Evolutionary conservation across 176 grass and related monocot species (phyloP).

Genomic region (Carex myosuroides): DNA sequence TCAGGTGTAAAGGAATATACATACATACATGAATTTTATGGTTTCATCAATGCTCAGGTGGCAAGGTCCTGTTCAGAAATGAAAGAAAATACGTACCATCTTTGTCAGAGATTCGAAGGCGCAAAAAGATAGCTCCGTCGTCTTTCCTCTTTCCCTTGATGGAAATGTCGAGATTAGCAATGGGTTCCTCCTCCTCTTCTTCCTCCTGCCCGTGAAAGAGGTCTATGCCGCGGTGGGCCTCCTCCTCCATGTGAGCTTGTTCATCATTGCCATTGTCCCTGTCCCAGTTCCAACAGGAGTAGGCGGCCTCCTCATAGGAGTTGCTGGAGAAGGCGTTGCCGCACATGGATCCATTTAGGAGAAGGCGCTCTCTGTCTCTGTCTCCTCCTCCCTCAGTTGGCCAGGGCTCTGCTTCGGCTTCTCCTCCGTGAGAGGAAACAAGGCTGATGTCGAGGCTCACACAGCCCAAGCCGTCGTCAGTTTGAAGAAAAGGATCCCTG

Average conservation of each 20-base stretch:
- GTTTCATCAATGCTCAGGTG: neutral
- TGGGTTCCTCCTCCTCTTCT: slow-evolving; percentile 51
- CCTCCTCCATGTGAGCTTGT: slow-evolving; percentile 27
- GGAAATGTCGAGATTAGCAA: slow-evolving; percentile 65
- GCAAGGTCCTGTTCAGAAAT: neutral
- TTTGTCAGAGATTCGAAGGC: slow-evolving; percentile 62
- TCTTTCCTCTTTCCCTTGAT: slow-evolving; percentile 77
- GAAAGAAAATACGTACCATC: slow-evolving; percentile 60
- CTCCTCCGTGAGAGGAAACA: neutral
- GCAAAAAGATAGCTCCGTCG: slow-evolving; percentile 66
- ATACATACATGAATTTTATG: neutral
- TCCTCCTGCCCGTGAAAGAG: slow-evolving; percentile 70
- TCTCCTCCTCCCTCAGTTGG: neutral
- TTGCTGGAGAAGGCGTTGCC: slow-evolving; percentile 35
- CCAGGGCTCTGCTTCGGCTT: neutral
- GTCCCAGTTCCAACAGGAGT: slow-evolving; percentile 37
- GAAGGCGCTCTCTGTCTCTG: neutral
- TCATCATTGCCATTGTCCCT: slow-evolving; percentile 36
- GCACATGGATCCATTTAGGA: slow-evolving; percentile 36
- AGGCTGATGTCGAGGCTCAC: neutral
- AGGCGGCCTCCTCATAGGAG: slow-evolving; percentile 29
- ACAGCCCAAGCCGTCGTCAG: slow-evolving; percentile 28
- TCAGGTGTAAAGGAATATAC: neutral
- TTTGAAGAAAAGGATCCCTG: slow-evolving; percentile 62
- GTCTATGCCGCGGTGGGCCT: slow-evolving; percentile 50